phyloP scores from a whole-genome alignment of 192 early-diverging fungal species.

The Rhizophagus clarus region DNA sequence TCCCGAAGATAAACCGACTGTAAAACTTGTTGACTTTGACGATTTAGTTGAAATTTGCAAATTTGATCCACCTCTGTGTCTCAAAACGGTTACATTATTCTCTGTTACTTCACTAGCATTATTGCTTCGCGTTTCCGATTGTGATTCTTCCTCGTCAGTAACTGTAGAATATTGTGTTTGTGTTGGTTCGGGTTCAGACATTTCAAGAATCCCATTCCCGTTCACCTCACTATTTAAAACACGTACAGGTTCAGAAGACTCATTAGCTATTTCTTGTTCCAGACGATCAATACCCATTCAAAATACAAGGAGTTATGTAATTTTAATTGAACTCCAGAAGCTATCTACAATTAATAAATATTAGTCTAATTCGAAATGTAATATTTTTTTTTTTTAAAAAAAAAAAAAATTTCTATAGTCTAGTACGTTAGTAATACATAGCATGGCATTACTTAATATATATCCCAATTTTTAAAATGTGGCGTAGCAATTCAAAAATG shows the following conservation, averaged over 20 bases:
- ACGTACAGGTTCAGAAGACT: constrained; percentile 5
- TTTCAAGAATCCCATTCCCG: constrained; percentile 16
- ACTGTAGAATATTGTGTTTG: neutral
- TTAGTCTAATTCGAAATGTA: too few species aligned
- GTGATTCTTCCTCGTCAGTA: too few species aligned
- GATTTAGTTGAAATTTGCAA: neutral
- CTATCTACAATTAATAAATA: too few species aligned
- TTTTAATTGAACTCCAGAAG: too few species aligned
- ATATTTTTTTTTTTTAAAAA: too few species aligned
- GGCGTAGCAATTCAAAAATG: too few species aligned
- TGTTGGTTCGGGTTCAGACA: neutral
- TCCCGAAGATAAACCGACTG: neutral
- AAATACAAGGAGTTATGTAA: neutral
- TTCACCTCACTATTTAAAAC: constrained; percentile 14
- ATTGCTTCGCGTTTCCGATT: too few species aligned
- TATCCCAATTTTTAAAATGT: too few species aligned
- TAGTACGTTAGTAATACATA: too few species aligned
- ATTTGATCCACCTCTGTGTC: neutral
- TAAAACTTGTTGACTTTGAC: neutral
- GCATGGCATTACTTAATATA: too few species aligned
- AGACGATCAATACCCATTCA: constrained; percentile 11
- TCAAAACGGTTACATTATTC: neutral
- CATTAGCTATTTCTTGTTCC: constrained; percentile 9
- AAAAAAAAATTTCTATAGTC: too few species aligned
- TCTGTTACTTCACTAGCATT: neutral